These are phyloP conservation scores for Cyberlindnera nakhonratchasimensis DNA, from an alignment of 805 yeast species.

Conservation along the genomic window DNA sequence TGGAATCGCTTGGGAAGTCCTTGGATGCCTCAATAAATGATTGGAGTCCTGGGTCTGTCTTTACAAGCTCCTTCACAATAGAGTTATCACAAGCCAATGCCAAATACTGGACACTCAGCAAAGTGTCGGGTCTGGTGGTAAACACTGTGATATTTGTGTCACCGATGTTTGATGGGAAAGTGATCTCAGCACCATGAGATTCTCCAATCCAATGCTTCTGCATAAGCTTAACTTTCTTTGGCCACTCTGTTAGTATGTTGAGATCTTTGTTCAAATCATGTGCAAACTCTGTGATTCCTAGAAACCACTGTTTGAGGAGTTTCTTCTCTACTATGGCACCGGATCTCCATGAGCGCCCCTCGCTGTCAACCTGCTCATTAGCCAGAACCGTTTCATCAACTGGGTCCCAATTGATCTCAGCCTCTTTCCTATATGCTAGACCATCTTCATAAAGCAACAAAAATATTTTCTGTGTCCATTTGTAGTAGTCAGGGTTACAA, in stretches of 20 bases:
- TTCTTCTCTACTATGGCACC: constrained; percentile 91
- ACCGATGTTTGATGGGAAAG: constrained; percentile 38
- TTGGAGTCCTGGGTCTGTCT: constrained; percentile 38
- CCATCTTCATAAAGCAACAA: constrained; percentile 69
- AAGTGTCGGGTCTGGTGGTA: constrained; percentile 89
- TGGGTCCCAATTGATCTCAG: constrained; percentile 98
- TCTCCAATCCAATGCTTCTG: constrained; percentile 93
- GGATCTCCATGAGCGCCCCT: constrained; percentile 94
- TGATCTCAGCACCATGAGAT: constrained; percentile 73
- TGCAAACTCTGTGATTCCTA: constrained; percentile 84
- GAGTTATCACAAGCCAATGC: constrained; percentile 78
- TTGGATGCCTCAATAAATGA: constrained; percentile 42
- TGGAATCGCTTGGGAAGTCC: constrained; percentile 43
- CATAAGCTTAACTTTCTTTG: constrained; percentile 83
- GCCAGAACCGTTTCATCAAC: constrained; percentile 93
- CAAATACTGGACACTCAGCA: constrained; percentile 76
- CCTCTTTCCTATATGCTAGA: constrained; percentile 78
- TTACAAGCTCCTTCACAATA: constrained; percentile 40
- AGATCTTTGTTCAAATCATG: constrained; percentile 63
- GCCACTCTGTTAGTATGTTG: constrained; percentile 68
- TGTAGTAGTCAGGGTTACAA: constrained; percentile 82
- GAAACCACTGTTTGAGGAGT: constrained; percentile 86
- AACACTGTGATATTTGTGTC: constrained; percentile 47
- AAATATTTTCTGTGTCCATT: constrained; percentile 89
- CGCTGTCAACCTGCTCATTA: constrained; percentile 89